Conservation (phyloP, 768 basidiomycete genomes). For the Russula sp. region DNA sequence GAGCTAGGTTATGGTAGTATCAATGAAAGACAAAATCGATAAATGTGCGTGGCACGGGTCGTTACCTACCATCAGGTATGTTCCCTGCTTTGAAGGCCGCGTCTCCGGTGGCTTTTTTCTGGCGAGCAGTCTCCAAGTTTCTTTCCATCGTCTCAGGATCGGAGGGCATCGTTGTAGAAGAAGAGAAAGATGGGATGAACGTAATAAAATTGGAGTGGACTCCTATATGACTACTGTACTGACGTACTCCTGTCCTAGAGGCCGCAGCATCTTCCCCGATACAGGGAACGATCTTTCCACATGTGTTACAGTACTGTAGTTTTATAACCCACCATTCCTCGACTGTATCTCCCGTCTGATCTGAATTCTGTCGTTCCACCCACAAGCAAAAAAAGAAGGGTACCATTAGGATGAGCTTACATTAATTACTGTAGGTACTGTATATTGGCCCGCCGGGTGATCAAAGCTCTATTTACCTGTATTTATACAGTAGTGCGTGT, state of each 20-base stretch:
- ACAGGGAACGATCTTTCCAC: neutral
- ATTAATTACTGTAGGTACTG: too few species aligned
- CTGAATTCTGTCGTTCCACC: neutral
- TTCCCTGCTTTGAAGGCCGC: conserved; percentile 67
- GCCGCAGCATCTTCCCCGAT: neutral
- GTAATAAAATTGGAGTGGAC: conserved; percentile 1
- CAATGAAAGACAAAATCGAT: neutral
- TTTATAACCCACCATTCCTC: neutral
- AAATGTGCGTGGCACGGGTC: neutral
- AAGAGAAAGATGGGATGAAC: neutral
- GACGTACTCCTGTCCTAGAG: neutral
- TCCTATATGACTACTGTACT: neutral
- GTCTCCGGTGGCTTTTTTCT: conserved; percentile 67
- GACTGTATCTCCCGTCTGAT: neutral
- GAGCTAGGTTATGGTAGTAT: conserved; percentile 44
- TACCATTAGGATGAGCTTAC: too few species aligned
- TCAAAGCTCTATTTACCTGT: conserved; percentile 1
- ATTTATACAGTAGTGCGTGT: neutral
- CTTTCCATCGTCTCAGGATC: conserved; percentile 4
- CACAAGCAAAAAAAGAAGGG: too few species aligned
- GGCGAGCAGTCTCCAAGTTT: conserved; percentile 30
- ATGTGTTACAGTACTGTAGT: neutral
- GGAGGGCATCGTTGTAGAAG: conserved; percentile 9
- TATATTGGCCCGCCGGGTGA: too few species aligned
- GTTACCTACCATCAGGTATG: conserved; percentile 50